These are phyloP conservation scores for Simmondsia chinensis DNA, from an alignment of 148 eudicot species.

Conservation along the genomic window DNA sequence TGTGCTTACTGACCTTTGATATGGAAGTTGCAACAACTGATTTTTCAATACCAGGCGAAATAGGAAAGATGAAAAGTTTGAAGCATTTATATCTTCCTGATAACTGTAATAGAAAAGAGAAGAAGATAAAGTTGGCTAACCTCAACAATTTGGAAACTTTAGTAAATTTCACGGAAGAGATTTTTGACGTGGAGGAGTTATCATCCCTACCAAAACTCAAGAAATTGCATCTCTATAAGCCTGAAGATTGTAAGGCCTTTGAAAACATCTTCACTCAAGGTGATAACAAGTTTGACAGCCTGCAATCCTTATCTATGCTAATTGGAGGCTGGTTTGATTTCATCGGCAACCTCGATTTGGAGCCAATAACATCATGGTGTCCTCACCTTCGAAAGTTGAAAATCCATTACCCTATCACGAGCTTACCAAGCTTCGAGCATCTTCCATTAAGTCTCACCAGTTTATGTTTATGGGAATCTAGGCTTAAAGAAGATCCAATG, in stretches of 20 bases:
- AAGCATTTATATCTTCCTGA: conserved; percentile 20
- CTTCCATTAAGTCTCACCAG: conserved; percentile 5
- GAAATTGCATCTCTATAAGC: too few relatives aligned
- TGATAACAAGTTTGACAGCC: too few relatives aligned
- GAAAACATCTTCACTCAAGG: too few relatives aligned
- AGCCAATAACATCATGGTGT: too few relatives aligned
- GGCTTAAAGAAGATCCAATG: conserved; percentile 1
- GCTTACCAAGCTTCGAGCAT: too few relatives aligned
- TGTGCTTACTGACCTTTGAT: conserved; percentile 20
- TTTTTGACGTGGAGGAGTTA: too few relatives aligned
- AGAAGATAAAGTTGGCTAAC: background rate
- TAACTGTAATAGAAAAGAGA: background rate
- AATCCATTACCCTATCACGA: background rate
- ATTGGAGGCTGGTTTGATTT: too few relatives aligned
- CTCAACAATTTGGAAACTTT: conserved; percentile 12
- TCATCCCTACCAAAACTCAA: too few relatives aligned
- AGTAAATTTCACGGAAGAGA: conserved; percentile 1
- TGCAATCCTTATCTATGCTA: too few relatives aligned
- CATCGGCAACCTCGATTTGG: too few relatives aligned
- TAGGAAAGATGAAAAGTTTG: conserved; percentile 12
- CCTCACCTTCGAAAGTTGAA: background rate
- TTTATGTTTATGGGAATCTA: background rate
- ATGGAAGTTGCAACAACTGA: background rate
- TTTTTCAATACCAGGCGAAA: conserved; percentile 2
- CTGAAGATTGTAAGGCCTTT: too few relatives aligned